phyloP scores from a whole-genome alignment of 2,329 filamentous ascomycete species.

The Ophiostoma tasmaniense region DNA sequence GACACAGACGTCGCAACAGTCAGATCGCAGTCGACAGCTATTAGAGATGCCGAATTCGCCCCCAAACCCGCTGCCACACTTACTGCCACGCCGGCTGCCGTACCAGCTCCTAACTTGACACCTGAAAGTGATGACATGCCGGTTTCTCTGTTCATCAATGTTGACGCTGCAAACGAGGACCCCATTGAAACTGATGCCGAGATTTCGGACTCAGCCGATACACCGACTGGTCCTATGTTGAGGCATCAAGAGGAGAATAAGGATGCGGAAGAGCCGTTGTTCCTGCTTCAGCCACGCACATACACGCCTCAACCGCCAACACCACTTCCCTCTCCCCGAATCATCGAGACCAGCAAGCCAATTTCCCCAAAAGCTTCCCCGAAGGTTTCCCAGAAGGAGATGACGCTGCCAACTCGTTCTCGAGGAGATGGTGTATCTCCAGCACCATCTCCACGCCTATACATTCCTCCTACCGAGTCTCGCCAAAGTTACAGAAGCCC shows the following conservation, averaged over 20 bases:
- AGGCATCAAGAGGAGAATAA: background rate
- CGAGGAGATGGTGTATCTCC: conserved; percentile 2
- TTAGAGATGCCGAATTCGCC: conserved; percentile 5
- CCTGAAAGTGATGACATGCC: conserved; percentile 6
- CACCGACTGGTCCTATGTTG: background rate
- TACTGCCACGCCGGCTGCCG: background rate
- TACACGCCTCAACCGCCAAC: conserved; percentile 46
- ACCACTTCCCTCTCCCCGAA: conserved; percentile 40
- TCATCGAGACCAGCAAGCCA: conserved; percentile 24
- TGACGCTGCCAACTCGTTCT: background rate
- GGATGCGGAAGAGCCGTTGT: conserved; percentile 32
- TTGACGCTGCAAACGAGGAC: conserved; percentile 2
- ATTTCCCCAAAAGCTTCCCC: background rate
- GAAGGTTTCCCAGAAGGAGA: background rate
- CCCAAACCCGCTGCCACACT: background rate
- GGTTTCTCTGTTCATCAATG: conserved; percentile 4
- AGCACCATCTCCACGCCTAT: conserved; percentile 5
- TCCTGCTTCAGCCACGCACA: conserved; percentile 48
- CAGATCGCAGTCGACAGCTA: conserved; percentile 9
- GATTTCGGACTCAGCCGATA: background rate
- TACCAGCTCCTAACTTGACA: background rate
- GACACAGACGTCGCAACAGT: background rate
- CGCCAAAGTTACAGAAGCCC: conserved; percentile 8
- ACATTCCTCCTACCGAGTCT: conserved; percentile 10
- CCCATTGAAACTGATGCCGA: background rate